Evolutionary conservation across 1,139 yeast species (phyloP).

Genomic region (Saccharomycopsis phalli): DNA sequence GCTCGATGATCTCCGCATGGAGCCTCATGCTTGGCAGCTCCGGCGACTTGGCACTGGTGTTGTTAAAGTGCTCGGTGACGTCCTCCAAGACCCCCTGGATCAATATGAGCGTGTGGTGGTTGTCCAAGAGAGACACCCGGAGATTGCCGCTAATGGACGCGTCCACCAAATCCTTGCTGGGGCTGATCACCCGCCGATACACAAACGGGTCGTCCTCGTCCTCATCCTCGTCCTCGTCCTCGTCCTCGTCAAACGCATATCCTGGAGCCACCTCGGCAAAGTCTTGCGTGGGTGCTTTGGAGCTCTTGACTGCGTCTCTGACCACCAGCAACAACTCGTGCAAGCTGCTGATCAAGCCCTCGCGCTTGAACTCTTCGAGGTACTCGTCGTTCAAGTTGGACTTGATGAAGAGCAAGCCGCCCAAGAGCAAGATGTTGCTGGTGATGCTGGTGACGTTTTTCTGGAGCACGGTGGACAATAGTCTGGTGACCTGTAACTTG

Average conservation of each 20-base stretch:
- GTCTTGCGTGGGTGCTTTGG: slow-evolving; percentile 19
- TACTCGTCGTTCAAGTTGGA: slow-evolving; percentile 38
- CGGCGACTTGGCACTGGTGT: slow-evolving; percentile 20
- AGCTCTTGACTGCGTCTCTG: slow-evolving; percentile 13
- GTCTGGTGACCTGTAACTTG: slow-evolving; percentile 30
- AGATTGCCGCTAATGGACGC: neutral
- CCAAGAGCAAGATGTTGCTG: slow-evolving; percentile 5
- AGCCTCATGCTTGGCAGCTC: slow-evolving; percentile 25
- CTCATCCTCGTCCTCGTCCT: slow-evolving; percentile 25
- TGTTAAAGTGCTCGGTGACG: neutral
- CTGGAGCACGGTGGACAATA: slow-evolving; percentile 36
- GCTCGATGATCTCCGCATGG: slow-evolving; percentile 26
- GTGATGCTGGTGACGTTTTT: slow-evolving; percentile 1
- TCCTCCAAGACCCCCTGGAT: slow-evolving; percentile 3
- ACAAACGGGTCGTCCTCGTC: slow-evolving; percentile 20
- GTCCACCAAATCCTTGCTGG: neutral
- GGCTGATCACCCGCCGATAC: too few species aligned
- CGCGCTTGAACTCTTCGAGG: slow-evolving; percentile 52
- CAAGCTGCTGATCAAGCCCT: slow-evolving; percentile 60
- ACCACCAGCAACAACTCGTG: slow-evolving; percentile 25
- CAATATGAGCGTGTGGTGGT: slow-evolving; percentile 8
- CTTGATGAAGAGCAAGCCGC: slow-evolving; percentile 8
- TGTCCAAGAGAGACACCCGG: slow-evolving; percentile 15
- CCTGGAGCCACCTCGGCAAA: slow-evolving; percentile 8
- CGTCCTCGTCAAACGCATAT: slow-evolving; percentile 1